Base-by-base conservation (phyloP, 768 basidiomycete species). In the Coprinellus micaceus region DNA sequence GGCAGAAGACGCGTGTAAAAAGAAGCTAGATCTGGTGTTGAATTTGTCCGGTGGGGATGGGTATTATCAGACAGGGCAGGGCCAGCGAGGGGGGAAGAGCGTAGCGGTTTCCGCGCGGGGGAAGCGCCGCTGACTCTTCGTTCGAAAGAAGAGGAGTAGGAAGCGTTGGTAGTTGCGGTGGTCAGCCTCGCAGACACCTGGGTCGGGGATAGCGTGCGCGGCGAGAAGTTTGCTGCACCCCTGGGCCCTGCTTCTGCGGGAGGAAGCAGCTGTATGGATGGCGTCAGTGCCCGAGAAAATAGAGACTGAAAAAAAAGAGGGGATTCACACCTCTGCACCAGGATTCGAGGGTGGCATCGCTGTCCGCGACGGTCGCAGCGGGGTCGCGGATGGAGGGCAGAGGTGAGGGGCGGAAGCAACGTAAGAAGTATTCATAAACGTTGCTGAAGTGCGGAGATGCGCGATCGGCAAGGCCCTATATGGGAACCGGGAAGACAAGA, bases 71-170 rank as follows among this genome's bases (percentile, higher is more conserved):
- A 67, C 1, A 75, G 52, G 2, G 68, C 70, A 24, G 75, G 74
- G 4, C 76, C 73, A 10, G 77, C 71, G 15, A 79, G 66, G 13
- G 76, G 77, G 19, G 77, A 79, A 1, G 77, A 77, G 12, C 72
- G 70, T 21, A 74, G 46, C 0, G 76, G 76, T 22, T 67, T 72
- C 7, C 70, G 58, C 11, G 39, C 55, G 11, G 37, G 48, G 11
- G 56, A 36, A 36, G 60, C 51, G 0, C 62, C 50, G 21, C 60
- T 61, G 43, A 63, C 57, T 12, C 60, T 59, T 26, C 60, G 36
- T 48, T 37, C 25, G 33, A 56, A 30, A 54, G 57, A 50, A 43
- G 44, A 30, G 37, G 52, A 7, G 50, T 24, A 30, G 22, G 49
- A 29, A 33, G 47, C 3, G 37, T 37, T 19, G 36, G 40, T n/a